Evolutionary conservation across 1,139 yeast species (phyloP).

Genomic region (Scheffersomyces quercinus): DNA sequence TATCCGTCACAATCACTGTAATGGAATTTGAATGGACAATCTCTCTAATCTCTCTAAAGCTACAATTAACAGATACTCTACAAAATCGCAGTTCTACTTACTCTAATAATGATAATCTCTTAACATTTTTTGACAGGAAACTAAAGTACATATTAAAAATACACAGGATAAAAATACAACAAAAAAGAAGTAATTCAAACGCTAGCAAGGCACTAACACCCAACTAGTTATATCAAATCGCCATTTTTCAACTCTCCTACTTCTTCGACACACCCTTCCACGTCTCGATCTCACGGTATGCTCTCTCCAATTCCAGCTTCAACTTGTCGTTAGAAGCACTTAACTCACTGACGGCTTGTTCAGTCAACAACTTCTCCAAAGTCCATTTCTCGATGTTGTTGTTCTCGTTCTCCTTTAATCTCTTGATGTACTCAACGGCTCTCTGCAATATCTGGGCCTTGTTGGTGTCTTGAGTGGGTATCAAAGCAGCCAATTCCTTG

Average conservation of each 20-base stretch:
- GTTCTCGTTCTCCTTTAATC: slow-evolving; percentile 85
- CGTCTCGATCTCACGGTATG: slow-evolving; percentile 88
- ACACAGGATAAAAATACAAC: slow-evolving; percentile 4
- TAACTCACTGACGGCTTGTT: slow-evolving; percentile 84
- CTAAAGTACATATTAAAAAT: slow-evolving; percentile 7
- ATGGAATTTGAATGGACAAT: no score
- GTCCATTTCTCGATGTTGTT: slow-evolving; percentile 93
- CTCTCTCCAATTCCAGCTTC: slow-evolving; percentile 78
- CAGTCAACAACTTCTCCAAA: slow-evolving; percentile 84
- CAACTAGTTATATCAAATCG: slow-evolving; percentile 3
- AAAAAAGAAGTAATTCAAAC: background rate
- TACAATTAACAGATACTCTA: no score
- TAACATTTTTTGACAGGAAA: background rate
- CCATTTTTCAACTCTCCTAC: slow-evolving; percentile 10
- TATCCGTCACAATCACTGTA: no score
- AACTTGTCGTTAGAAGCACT: slow-evolving; percentile 76
- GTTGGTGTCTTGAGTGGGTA: slow-evolving; percentile 88
- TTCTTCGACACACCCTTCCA: slow-evolving; percentile 57
- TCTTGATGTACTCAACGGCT: slow-evolving; percentile 86
- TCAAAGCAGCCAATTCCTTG: slow-evolving; percentile 73
- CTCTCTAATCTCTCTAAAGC: no score
- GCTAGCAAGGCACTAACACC: background rate
- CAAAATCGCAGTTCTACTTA: no score
- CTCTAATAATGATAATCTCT: no score
- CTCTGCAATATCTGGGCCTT: slow-evolving; percentile 87